phyloP scores from a whole-genome alignment of 2,329 filamentous ascomycete species.

The Kalmusia sp. region DNA sequence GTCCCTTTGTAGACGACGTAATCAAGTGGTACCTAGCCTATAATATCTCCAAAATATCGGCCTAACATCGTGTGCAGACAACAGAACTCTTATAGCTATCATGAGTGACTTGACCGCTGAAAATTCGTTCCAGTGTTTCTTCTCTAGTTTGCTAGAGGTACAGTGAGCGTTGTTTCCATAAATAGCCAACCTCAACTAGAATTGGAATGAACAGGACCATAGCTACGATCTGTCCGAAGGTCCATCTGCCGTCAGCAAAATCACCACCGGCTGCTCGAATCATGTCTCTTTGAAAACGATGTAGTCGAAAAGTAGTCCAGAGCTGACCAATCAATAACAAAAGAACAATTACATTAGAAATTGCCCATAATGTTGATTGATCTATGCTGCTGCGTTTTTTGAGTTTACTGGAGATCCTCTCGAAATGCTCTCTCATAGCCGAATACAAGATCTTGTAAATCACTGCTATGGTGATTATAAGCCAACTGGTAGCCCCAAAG shows the following conservation, averaged over 20 bases:
- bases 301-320: conserved; percentile 28
- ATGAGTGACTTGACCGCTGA: too few species aligned
- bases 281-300: conserved; percentile 23
- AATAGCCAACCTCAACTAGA: conserved; percentile 13
- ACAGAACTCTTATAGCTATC: too few species aligned
- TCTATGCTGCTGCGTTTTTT: neutral
- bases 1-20: too few species aligned
- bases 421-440: neutral
- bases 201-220: conserved; percentile 28
- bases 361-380: neutral
- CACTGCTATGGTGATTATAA: conserved; percentile 13
- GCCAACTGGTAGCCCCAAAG: conserved; percentile 14
- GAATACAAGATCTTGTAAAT: conserved; percentile 11
- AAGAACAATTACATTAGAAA: conserved; percentile 7
- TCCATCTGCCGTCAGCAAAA: conserved; percentile 23
- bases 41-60: too few species aligned
- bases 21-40: too few species aligned
- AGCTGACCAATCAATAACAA: conserved; percentile 17
- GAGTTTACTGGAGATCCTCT: neutral
- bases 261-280: conserved; percentile 14
- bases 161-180: neutral
- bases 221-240: conserved; percentile 30
- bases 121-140: too few species aligned
- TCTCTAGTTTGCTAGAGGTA: neutral
- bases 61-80: too few species aligned